phyloP scores from a whole-genome alignment of 768 basidiomycete species.

The Phylloporus arenicola region DNA sequence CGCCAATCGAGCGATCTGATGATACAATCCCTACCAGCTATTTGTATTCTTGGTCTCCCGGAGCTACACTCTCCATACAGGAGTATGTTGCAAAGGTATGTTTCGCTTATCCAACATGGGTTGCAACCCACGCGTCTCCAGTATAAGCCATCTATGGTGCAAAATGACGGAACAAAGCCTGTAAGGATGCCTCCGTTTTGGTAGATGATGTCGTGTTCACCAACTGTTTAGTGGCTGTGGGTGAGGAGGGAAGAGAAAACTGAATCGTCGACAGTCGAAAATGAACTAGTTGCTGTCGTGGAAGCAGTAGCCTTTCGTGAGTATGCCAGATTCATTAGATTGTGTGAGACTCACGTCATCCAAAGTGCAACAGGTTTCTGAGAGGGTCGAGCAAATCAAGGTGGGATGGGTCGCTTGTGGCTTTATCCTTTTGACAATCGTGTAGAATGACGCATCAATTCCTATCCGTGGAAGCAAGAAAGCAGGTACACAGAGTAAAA shows the following conservation, averaged over 20 bases:
- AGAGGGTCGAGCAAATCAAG: constrained; percentile 57
- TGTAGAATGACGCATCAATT: constrained; percentile 59
- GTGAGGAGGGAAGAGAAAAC: constrained; percentile 26
- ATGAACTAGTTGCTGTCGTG: constrained; percentile 30
- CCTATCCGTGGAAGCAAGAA: constrained; percentile 67
- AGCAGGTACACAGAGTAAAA: constrained; percentile 67
- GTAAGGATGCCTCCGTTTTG: constrained; percentile 35
- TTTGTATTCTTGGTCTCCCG: constrained; percentile 48
- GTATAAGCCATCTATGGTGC: constrained; percentile 75
- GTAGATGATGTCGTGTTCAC: background rate
- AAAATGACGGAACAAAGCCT: constrained; percentile 71
- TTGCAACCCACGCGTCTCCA: constrained; percentile 22
- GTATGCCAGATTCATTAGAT: constrained; percentile 7
- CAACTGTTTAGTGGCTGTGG: constrained; percentile 60
- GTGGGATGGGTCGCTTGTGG: constrained; percentile 24
- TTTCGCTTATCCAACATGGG: constrained; percentile 8
- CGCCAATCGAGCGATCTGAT: constrained; percentile 24
- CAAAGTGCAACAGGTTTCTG: constrained; percentile 54
- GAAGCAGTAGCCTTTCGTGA: constrained; percentile 46
- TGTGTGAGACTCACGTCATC: background rate
- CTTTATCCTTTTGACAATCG: constrained; percentile 1
- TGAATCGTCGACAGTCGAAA: constrained; percentile 3
- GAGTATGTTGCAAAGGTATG: constrained; percentile 52
- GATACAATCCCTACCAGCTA: constrained; percentile 39
- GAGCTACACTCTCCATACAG: constrained; percentile 38